Percentiles rank a stretch among this genome's conserved stretches.
phyloP scores from a whole-genome alignment of 768 basidiomycete species.

The Agaricus subrufescens region DNA sequence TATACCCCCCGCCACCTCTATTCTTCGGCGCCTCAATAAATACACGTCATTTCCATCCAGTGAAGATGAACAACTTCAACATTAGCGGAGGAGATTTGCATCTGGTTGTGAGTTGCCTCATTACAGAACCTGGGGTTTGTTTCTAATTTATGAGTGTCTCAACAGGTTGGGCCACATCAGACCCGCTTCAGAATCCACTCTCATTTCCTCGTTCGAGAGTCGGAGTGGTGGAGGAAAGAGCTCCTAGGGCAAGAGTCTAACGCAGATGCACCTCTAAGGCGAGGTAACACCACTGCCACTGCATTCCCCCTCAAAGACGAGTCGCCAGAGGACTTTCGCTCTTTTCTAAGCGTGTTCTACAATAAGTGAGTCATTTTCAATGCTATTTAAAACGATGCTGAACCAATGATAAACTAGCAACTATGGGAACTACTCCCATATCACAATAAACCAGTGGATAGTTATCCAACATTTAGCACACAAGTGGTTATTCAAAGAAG shows the following conservation, averaged over 20 bases:
- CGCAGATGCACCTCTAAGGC: constrained; percentile 22
- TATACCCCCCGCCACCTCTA: neutral
- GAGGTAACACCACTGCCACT: constrained; percentile 27
- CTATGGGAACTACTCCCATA: constrained; percentile 52
- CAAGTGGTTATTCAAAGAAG: constrained; percentile 51
- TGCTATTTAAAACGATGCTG: constrained; percentile 8
- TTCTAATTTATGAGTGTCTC: no score
- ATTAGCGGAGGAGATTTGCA: constrained; percentile 1
- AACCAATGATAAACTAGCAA: constrained; percentile 26
- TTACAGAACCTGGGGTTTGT: no score
- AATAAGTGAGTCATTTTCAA: constrained; percentile 40
- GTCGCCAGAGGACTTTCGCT: constrained; percentile 44
- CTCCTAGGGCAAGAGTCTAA: constrained; percentile 20
- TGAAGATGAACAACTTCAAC: neutral
- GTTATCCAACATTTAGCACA: constrained; percentile 53
- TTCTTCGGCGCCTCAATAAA: neutral
- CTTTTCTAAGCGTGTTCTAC: constrained; percentile 60
- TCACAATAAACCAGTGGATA: constrained; percentile 46
- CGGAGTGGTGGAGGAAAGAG: constrained; percentile 33
- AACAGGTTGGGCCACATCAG: constrained; percentile 13
- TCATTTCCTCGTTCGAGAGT: constrained; percentile 52
- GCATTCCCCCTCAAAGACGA: constrained; percentile 34
- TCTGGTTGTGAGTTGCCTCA: constrained; percentile 18
- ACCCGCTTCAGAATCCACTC: constrained; percentile 46
- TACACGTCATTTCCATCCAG: constrained; percentile 7